Conservation (phyloP, 352 stramenopile genomes). For the Phytopythium vexans region DNA sequence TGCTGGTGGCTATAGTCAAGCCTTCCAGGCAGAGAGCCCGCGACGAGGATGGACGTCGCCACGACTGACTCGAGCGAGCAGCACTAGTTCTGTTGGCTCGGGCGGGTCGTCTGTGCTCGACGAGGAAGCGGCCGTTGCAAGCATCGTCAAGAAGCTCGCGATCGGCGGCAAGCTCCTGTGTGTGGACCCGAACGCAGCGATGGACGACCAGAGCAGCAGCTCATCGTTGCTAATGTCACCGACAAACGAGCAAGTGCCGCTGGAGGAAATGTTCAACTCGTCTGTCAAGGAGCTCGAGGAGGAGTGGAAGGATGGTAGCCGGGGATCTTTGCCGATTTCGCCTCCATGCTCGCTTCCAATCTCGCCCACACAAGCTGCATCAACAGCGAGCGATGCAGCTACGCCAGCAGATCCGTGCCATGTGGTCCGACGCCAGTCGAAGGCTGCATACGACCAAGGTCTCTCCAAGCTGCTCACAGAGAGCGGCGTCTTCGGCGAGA, state of each 20-base stretch:
- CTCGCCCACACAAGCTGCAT: not conserved
- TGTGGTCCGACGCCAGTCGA: slow-evolving; percentile 58
- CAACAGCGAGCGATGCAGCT: slow-evolving; percentile 13
- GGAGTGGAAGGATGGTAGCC: not conserved
- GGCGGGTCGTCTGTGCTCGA: slow-evolving; percentile 22
- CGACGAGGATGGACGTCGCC: not conserved
- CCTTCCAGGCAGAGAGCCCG: too few relatives aligned
- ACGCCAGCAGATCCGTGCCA: not conserved
- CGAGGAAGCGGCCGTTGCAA: slow-evolving; percentile 44
- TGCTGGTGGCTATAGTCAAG: too few relatives aligned
- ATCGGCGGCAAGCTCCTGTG: slow-evolving; percentile 64
- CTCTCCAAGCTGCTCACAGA: slow-evolving; percentile 62
- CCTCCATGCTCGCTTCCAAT: too few relatives aligned
- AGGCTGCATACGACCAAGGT: slow-evolving; percentile 61
- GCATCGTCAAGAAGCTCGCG: slow-evolving; percentile 50
- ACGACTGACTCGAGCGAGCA: slow-evolving; percentile 4
- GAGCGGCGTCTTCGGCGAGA: slow-evolving; percentile 86
- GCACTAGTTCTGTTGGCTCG: slow-evolving; percentile 13
- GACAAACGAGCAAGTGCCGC: not conserved
- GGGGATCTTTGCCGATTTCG: too few relatives aligned
- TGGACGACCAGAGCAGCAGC: slow-evolving; percentile 6
- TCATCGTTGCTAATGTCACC: not conserved
- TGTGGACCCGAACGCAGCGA: slow-evolving; percentile 21
- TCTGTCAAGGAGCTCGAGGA: slow-evolving; percentile 3
- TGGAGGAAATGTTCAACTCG: slow-evolving; percentile 1